Evolutionary conservation across 2,329 filamentous ascomycete genomes (phyloP), one percentile per base, ranked within the genome.

Genomic region (Pezicula radicicola): DNA sequence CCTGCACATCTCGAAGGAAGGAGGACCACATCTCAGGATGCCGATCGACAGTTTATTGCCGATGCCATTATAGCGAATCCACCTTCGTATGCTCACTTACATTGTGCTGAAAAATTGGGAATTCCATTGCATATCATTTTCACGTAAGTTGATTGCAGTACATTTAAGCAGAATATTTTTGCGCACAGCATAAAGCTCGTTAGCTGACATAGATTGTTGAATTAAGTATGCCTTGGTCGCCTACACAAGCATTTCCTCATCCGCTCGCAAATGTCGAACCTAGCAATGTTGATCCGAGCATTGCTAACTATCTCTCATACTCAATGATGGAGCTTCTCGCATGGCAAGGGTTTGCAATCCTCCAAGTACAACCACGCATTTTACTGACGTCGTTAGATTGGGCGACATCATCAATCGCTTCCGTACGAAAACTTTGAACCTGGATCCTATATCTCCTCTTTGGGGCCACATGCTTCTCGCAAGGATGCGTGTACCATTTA

Each of bases 91-190:
- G 87, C 85, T 0, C 88, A 91, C 62, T 75, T 91, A 1, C 88
- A 91, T 67, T 90, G 88, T 55, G 89, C 88, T 0, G 88, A 93
- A 68, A 84, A 86, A 18, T 66, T 93, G 27, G 88, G 88, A 0
- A 81, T 91, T 28, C 89, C 89, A 0, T 68, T 92, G 4, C 87
- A 91, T 63, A 74, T 96, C 58, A 93, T 95, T 85, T 96, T 96
- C 67, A 96, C 91, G 57, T 86, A 83, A 50, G 77, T 81, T 25
- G 6, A 3, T 0, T 90, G 6, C 85, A 89, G 59, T 91, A 54
- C 41, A 39, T 76, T 4, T 48, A 49, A 19, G 40, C 49, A 36
- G 36, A 37, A 27, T 61, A 50, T 53, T 50, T 51, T 19, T 40
- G 21, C 33, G 27, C 15, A 51, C 30, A 39, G 35, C 50, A 37